phyloP scores from a whole-genome alignment of 2,329 filamentous ascomycete species.

The Periconia macrospinosa region DNA sequence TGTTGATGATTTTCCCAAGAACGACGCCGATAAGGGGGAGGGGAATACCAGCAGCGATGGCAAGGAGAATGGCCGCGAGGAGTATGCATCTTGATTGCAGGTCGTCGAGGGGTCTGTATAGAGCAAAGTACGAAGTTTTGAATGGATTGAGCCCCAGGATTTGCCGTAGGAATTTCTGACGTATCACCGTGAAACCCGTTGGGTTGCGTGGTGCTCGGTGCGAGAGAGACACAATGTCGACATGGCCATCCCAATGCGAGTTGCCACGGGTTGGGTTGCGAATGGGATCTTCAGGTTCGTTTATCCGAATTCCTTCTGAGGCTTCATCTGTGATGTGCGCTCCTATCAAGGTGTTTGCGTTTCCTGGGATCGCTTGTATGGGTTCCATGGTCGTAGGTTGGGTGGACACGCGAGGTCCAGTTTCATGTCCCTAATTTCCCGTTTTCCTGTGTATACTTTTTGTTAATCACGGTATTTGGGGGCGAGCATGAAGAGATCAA shows the following conservation, averaged over 20 bases:
- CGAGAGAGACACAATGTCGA: conserved; percentile 35
- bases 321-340: conserved; percentile 15
- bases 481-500: not conserved
- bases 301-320: conserved; percentile 20
- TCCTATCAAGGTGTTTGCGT: conserved; percentile 3
- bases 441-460: too few relatives aligned
- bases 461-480: not conserved
- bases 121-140: conserved; percentile 52
- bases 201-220: conserved; percentile 32
- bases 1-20: conserved; percentile 53
- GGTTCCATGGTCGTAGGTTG: conserved; percentile 3
- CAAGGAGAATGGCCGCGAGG: conserved; percentile 39
- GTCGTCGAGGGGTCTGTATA: conserved; percentile 51
- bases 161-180: conserved; percentile 39
- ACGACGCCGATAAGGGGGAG: conserved; percentile 65
- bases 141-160: conserved; percentile 49
- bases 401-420: too few relatives aligned
- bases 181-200: conserved; percentile 24
- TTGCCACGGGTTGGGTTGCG: conserved; percentile 20
- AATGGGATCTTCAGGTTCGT: conserved; percentile 23
- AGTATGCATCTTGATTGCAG: conserved; percentile 42
- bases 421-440: too few relatives aligned
- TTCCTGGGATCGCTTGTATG: conserved; percentile 6
- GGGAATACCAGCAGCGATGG: conserved; percentile 60
- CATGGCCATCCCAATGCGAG: conserved; percentile 35